Conservation (phyloP, 306 rosid genomes). For the Senna tora region DNA sequence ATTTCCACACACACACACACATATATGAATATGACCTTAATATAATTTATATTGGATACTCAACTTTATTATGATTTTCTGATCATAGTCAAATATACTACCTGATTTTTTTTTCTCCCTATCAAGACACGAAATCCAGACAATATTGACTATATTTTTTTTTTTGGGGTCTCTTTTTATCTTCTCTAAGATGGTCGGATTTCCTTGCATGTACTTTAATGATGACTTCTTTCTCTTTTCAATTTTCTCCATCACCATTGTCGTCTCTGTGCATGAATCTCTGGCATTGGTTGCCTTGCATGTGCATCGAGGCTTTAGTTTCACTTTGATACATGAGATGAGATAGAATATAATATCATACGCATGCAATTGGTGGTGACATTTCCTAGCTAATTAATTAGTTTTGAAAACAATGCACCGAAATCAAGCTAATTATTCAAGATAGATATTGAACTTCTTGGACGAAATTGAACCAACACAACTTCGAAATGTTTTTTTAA, state of each 20-base stretch:
- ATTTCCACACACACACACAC: no score
- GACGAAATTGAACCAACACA: neutral
- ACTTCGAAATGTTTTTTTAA: constrained; percentile 33
- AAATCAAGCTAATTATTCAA: constrained; percentile 23
- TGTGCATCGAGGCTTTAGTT: constrained; percentile 45
- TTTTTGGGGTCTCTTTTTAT: neutral
- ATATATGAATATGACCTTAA: no score
- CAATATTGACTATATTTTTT: constrained; percentile 38
- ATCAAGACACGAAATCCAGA: constrained; percentile 36
- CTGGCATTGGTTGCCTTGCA: constrained; percentile 49
- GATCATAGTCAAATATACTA: constrained; percentile 24
- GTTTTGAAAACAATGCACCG: constrained; percentile 21
- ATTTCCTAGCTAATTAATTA: constrained; percentile 21
- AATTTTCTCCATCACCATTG: constrained; percentile 48
- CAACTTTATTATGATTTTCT: constrained; percentile 31
- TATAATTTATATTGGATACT: no score
- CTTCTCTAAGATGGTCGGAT: constrained; percentile 38
- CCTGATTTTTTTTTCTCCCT: constrained; percentile 31
- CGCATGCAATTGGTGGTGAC: constrained; percentile 3
- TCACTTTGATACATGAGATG: constrained; percentile 35
- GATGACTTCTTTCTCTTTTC: constrained; percentile 47
- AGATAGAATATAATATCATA: constrained; percentile 10
- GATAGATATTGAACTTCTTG: constrained; percentile 23
- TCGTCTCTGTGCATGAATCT: constrained; percentile 49
- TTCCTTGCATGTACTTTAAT: constrained; percentile 40